Base-by-base conservation (phyloP, 257 asterid genomes). In the Fraxinus quadrangulata region DNA sequence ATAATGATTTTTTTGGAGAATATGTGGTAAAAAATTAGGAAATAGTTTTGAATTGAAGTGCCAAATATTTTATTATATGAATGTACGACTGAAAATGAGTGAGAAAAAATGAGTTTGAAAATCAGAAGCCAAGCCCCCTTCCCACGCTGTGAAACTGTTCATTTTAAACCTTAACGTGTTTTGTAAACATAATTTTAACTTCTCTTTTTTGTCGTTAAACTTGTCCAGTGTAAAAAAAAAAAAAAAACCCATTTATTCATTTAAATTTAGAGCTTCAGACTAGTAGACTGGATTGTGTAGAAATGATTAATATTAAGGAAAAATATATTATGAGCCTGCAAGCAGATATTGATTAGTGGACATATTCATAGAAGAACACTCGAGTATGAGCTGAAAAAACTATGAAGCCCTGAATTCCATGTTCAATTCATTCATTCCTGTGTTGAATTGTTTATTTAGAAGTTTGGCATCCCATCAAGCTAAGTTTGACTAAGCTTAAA, bases 351-450 rank as follows among this genome's bases (percentile, higher is more conserved):
- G 69, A 24, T 24, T 3, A 63, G 28, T 63, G 33, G 69, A 24
- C 69, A 24, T 23, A 2, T 24, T 26, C 69, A 63, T 10, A 30
- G 69, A 63, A 63, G 34, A 24, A 54, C 4, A 63, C 34, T 63
- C 21, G 69, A 63, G 69, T 63, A 2, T 0, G 5, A 26, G 19
- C 30, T 65, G 49, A 75, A 63, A 16, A 75, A 14, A 37, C 17
- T 30, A 40, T 54, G 49, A 6, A 6, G n/a, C 69, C 19, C 77
- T 73, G 77, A 73, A 54, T 28, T 73, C 69, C 66, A 73, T 73
- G 47, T 10, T 16, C 6, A 31, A 51, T 5, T 73, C 6, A 24
- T 3, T 73, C 42, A 49, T 73, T 28, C 30, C 8, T 26, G 67
- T 14, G 16, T 59, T 8, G 37, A 72, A 72, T 47, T 72, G 19